phyloP scores from a whole-genome alignment of 2,329 filamentous ascomycete species.

The Arachnomyces sp. region DNA sequence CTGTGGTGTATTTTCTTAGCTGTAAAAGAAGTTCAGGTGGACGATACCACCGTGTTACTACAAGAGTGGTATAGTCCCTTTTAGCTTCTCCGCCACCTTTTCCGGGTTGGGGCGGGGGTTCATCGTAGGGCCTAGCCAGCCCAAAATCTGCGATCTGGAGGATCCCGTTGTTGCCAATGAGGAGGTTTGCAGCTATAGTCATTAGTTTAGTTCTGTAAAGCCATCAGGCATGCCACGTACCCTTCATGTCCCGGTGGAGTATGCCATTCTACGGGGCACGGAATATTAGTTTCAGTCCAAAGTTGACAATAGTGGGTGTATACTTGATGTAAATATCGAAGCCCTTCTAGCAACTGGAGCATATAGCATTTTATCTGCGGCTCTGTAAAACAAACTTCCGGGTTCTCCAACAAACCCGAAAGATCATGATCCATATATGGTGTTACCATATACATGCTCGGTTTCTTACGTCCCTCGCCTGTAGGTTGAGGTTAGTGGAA shows the following conservation, averaged over 20 bases:
- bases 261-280: conserved; percentile 53
- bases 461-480: conserved; percentile 68
- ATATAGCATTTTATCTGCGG: conserved; percentile 98
- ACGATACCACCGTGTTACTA: conserved; percentile 94
- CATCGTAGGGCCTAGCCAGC: conserved; percentile 86
- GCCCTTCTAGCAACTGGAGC: conserved; percentile 80
- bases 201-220: conserved; percentile 1
- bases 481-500: conserved; percentile 16
- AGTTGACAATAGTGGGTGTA: conserved; percentile 10
- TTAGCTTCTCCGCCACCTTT: conserved; percentile 74
- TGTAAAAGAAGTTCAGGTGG: conserved; percentile 87
- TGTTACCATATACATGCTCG: conserved; percentile 95
- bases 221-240: conserved; percentile 16
- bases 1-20: conserved; percentile 85
- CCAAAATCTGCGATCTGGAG: conserved; percentile 97
- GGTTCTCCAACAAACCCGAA: conserved; percentile 93
- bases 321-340: conserved; percentile 79
- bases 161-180: conserved; percentile 89
- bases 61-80: conserved; percentile 89
- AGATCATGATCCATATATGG: conserved; percentile 99
- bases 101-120: conserved; percentile 65
- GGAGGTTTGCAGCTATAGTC: conserved; percentile 72
- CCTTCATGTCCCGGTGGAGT: conserved; percentile 94
- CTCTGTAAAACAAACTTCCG: conserved; percentile 75
- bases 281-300: conserved; percentile 22